A percentile compares a stretch with the other conserved stretches of the same genome.
These are phyloP conservation scores for Gleditsia sinensis DNA, from an alignment of 306 rosid species.

Conservation along the genomic window DNA sequence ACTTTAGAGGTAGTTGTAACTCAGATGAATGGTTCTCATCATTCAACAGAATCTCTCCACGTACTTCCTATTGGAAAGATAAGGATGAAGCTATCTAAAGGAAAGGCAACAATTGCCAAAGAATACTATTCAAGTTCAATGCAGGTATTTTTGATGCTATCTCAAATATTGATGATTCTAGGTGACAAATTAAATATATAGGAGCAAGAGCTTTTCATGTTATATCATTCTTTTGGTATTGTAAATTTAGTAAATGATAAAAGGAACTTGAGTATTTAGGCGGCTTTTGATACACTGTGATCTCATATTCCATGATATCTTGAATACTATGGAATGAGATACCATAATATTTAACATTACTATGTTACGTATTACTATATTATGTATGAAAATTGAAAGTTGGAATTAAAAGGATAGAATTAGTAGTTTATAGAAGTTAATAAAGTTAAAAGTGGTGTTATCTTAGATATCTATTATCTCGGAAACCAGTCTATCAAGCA, in stretches of 20 bases:
- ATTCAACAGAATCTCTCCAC: constrained; percentile 68
- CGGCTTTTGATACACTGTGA: too few species aligned
- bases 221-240: constrained; percentile 10
- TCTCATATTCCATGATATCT: too few species aligned
- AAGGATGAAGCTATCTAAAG: constrained; percentile 82
- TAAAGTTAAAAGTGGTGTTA: too few species aligned
- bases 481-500: too few species aligned
- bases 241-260: background rate
- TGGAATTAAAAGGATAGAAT: too few species aligned
- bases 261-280: background rate
- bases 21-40: too few species aligned
- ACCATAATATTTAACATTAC: too few species aligned
- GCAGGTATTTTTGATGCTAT: constrained; percentile 56
- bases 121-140: constrained; percentile 78
- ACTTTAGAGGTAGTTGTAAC: constrained; percentile 70
- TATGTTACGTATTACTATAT: too few species aligned
- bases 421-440: too few species aligned
- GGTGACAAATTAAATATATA: constrained; percentile 7
- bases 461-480: too few species aligned
- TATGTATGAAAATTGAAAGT: too few species aligned
- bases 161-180: background rate
- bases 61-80: constrained; percentile 76
- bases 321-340: too few species aligned
- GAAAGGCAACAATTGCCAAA: constrained; percentile 62
- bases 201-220: background rate